Evolutionary conservation across 148 eudicot genomes (phyloP), one percentile per base, ranked within the genome.

Genomic region (Vaccinium macrocarpon): DNA sequence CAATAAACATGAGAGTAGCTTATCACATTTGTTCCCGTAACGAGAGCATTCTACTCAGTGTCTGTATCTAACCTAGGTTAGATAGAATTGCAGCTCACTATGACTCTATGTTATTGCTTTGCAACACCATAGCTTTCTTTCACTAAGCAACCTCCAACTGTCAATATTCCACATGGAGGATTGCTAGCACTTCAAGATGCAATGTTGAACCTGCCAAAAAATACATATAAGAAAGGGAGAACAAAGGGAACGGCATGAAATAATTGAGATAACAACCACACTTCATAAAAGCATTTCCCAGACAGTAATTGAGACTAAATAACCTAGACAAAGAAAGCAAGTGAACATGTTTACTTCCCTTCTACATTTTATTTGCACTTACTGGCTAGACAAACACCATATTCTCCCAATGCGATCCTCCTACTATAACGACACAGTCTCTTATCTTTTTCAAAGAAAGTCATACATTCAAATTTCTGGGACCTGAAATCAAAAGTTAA

Each of bases 111-210:
- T 50, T 93, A 95, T 79, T 95, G 98, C 91, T 95, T 95, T 19
- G 94, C 95, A 84, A 91, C 92, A 80, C 98, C 98, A 80, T 95
- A 95, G 83, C 98, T 95, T 88, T 95, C 97, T 86, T 95, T 95
- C 84, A 95, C 93, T 82, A 95, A 90, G 48, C 95, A 89, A 12
- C 95, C 98, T 57, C 91, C 95, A 66, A 93, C 89, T 15, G 85
- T 75, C 85, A 97, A 87, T 48, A 82, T 91, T 50, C 98, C 98
- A 86, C 94, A 90, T 50, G 94, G 92, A 88, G 95, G 93, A 79
- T 95, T 96, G 86, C 46, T 83, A n/a, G 96, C 93, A 87, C 94
- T 92, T 80, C 95, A 91, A 35, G 38, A 35, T 2, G 38, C 38
- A 35, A 35, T 35, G 38, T 35, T 35, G 38, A 35, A 95, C 94